Evolutionary conservation across 257 asterid species (phyloP).

Genomic region (Lavandula angustifolia): DNA sequence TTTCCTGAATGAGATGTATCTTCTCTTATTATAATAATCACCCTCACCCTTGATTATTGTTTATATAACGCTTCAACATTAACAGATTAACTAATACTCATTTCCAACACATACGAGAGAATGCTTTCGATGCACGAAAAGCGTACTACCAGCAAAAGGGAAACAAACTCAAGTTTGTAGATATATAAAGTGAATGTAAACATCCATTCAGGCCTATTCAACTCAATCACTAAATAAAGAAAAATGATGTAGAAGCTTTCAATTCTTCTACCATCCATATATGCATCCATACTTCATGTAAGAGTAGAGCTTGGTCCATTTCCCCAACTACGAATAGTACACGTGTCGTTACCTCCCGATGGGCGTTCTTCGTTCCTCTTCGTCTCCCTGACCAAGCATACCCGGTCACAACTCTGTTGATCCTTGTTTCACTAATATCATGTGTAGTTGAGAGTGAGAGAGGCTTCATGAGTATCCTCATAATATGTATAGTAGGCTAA

Average conservation of each 20-base stretch:
- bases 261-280: slow-evolving; percentile 2
- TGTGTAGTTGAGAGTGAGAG: too few species aligned
- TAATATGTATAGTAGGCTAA: slow-evolving; percentile 23
- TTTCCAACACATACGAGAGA: slow-evolving; percentile 3
- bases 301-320: slow-evolving; percentile 4
- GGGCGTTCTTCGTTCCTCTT: slow-evolving; percentile 8
- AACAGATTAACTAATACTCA: not conserved
- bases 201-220: slow-evolving; percentile 16
- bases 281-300: slow-evolving; percentile 26
- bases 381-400: slow-evolving; percentile 7
- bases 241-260: not conserved
- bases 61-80: too few species aligned
- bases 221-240: slow-evolving; percentile 19
- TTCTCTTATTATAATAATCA: too few species aligned
- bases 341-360: not conserved
- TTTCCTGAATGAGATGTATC: too few species aligned
- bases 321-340: not conserved
- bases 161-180: not conserved
- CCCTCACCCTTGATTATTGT: too few species aligned
- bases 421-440: too few species aligned
- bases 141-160: not conserved
- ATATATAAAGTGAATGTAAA: slow-evolving; percentile 2
- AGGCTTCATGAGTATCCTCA: slow-evolving; percentile 11
- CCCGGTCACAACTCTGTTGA: not conserved
- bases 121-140: too few species aligned